A percentile compares a stretch with the other conserved stretches of the same genome.
Conservation (phyloP, 1,284 basidiomycete genomes). For the Exobasidium rhododendri region DNA sequence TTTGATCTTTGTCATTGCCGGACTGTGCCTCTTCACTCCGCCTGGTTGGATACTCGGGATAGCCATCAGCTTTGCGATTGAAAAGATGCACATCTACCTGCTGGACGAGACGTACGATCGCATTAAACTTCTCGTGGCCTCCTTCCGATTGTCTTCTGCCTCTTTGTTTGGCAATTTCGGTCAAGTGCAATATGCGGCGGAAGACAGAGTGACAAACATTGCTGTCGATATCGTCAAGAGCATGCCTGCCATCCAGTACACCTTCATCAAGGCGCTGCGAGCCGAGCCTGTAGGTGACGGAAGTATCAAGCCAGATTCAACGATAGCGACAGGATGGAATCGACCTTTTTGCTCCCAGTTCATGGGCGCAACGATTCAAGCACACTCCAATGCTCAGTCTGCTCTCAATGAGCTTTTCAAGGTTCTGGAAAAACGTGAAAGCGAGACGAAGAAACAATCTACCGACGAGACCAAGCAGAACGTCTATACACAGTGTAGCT, state of each 20-base stretch:
- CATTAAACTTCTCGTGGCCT: constrained; percentile 12
- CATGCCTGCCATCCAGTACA: constrained; percentile 1
- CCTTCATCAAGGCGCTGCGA: constrained; percentile 6
- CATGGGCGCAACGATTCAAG: background rate
- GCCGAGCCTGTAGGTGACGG: background rate
- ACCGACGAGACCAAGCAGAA: background rate
- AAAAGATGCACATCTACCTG: constrained; percentile 13
- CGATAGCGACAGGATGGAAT: background rate
- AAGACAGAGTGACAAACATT: background rate
- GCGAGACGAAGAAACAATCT: background rate
- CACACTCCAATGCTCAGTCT: background rate
- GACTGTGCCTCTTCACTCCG: constrained; percentile 22
- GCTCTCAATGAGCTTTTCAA: constrained; percentile 2
- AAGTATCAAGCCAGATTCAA: background rate
- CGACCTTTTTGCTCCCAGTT: background rate
- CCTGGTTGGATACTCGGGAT: constrained; percentile 18
- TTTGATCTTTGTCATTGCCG: constrained; percentile 14
- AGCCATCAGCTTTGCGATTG: constrained; percentile 4
- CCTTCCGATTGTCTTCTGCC: constrained; percentile 7
- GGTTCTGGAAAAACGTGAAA: background rate
- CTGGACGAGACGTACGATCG: constrained; percentile 16
- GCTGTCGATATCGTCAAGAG: constrained; percentile 6
- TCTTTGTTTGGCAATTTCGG: background rate
- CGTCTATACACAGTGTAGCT: background rate
- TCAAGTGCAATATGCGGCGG: background rate